These are phyloP conservation scores for Schizosaccharomyces lindneri DNA, from an alignment of 805 yeast species.

Conservation along the genomic window DNA sequence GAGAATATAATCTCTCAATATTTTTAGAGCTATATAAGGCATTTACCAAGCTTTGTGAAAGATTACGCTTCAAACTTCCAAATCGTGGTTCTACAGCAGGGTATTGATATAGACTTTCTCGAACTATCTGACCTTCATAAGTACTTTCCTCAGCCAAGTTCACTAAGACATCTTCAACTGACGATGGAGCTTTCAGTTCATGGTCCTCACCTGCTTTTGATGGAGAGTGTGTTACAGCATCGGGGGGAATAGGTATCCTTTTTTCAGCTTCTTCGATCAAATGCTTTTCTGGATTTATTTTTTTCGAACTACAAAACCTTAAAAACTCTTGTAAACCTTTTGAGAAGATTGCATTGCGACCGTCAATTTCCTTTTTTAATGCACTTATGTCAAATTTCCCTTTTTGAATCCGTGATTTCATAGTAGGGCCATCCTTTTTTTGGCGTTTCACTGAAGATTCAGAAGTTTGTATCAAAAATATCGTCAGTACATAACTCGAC, in stretches of 20 bases:
- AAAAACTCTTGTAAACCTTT: no score
- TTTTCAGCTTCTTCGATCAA: no score
- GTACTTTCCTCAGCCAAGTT: slow-evolving; percentile 22
- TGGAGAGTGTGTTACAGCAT: not conserved
- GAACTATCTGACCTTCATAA: slow-evolving; percentile 15
- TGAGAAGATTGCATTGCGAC: no score
- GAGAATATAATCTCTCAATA: slow-evolving; percentile 27
- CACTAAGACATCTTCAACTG: slow-evolving; percentile 21
- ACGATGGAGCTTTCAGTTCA: not conserved
- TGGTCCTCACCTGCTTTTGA: no score
- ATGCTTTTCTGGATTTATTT: no score
- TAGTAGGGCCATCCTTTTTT: no score
- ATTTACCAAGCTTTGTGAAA: not conserved
- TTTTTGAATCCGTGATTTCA: no score
- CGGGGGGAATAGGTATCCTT: not conserved
- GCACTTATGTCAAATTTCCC: no score
- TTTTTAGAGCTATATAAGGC: not conserved
- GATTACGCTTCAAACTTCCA: not conserved
- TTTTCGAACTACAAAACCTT: no score
- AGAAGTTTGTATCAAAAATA: not conserved
- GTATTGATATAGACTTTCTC: not conserved
- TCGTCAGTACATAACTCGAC: not conserved
- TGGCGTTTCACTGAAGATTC: no score
- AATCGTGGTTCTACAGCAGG: not conserved
- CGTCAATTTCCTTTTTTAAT: no score